Evolutionary conservation across 2,329 filamentous ascomycete species (phyloP).

Genomic region (Cyanodermella asteris): DNA sequence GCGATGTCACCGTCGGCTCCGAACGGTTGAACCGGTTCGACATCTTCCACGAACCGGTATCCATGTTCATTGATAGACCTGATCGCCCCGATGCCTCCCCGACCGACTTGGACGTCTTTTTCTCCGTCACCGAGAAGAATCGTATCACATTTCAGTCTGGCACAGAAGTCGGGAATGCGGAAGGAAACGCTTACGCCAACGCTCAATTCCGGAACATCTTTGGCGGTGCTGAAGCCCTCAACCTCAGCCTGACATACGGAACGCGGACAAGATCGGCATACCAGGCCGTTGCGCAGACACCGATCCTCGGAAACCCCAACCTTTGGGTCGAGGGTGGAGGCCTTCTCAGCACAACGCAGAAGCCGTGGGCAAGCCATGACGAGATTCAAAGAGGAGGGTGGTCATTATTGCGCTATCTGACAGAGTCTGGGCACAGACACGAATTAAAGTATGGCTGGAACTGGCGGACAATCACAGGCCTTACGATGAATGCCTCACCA

Average conservation of each 20-base stretch:
- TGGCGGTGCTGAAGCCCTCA: conserved; percentile 77
- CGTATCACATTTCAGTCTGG: conserved; percentile 79
- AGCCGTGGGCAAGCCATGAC: conserved; percentile 85
- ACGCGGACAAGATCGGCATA: conserved; percentile 84
- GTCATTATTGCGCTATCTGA: conserved; percentile 55
- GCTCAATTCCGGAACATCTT: conserved; percentile 78
- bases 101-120: conserved; percentile 60
- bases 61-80: conserved; percentile 61
- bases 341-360: conserved; percentile 63
- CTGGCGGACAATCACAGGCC: conserved; percentile 74
- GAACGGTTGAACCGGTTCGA: conserved; percentile 53
- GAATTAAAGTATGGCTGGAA: conserved; percentile 59
- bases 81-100: conserved; percentile 45
- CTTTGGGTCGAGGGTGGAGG: conserved; percentile 58
- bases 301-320: conserved; percentile 67
- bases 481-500: conserved; percentile 54
- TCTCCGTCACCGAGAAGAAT: conserved; percentile 58
- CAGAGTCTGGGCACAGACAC: conserved; percentile 42
- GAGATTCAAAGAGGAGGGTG: conserved; percentile 63
- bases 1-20: conserved; percentile 46
- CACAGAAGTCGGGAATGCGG: conserved; percentile 80
- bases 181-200: conserved; percentile 83
- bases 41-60: conserved; percentile 68
- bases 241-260: conserved; percentile 67
- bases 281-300: conserved; percentile 63